Base-by-base conservation (phyloP, 2,329 filamentous ascomycete species). In the Aspergillus ustus region DNA sequence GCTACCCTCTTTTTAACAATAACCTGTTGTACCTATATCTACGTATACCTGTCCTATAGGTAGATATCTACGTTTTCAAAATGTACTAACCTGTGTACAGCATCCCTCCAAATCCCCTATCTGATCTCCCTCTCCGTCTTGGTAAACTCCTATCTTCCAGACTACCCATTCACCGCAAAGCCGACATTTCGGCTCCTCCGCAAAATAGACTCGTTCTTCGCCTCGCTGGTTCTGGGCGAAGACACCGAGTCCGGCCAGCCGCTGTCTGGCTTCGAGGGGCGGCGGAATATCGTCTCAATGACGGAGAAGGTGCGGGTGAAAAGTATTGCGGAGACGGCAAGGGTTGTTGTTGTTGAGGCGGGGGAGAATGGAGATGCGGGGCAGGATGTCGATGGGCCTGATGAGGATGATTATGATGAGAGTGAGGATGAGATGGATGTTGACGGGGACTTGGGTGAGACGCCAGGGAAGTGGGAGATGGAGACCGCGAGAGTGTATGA, bases 221-320 rank as follows among this genome's bases (percentile, higher is more conserved):
- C 91, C 1, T 91, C 89, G 61, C 80, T 97, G 9, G 73, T 97
- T 1, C 79, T 82, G 25, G 90, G 91, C 3, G 78, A 84, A 60
- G 88, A 96, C 70, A 77, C 88, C 3, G 85, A 88, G 15, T 89
- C 89, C 0, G 84, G 85, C 0, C 85, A 89, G 44, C 70, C 80
- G 0, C 80, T 97, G 1, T 88, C 91, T 0, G 92, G 92, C 0
- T 92, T 93, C 64, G 85, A 87, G 65, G 82, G 80, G 7, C 85
- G 85, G 0, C 79, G 83, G 5, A 77, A 82, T 62, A 67, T 74
- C 0, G 78, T 78, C 8, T 89, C 91, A 0, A 89, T 91, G 81
- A 92, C 88, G 19, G 92, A 97, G 74, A 96, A 95, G 83, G 92
- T 98, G 7, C 86, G 94, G 45, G 90, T 93, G 66, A 90, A 91